These are phyloP conservation scores for Starmerella asiatica DNA, from an alignment of 805 yeast species.

Conservation along the genomic window DNA sequence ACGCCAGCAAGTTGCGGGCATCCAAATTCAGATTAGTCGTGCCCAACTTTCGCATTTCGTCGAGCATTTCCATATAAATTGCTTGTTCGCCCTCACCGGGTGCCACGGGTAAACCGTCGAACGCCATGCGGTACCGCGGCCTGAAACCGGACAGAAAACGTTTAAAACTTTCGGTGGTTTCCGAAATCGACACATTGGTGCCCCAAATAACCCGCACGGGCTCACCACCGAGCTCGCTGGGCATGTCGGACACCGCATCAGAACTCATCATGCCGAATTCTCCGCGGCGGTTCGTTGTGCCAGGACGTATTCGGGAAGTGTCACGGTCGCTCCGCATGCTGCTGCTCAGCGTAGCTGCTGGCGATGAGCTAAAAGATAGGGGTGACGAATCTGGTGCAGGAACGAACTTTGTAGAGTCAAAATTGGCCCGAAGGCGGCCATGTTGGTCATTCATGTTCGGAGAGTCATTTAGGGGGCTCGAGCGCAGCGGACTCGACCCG, in stretches of 20 bases:
- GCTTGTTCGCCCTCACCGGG: slow-evolving; percentile 54
- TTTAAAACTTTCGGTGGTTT: slow-evolving; percentile 66
- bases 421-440: too few species aligned
- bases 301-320: slow-evolving; percentile 7
- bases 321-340: slow-evolving; percentile 17
- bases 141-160: slow-evolving; percentile 76
- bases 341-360: slow-evolving; percentile 12
- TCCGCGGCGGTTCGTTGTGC: slow-evolving; percentile 13
- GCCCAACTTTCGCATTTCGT: slow-evolving; percentile 64
- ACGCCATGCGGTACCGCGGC: slow-evolving; percentile 53
- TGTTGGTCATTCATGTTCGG: too few species aligned
- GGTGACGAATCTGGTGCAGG: slow-evolving; percentile 17
- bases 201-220: slow-evolving; percentile 96
- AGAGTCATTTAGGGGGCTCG: not conserved
- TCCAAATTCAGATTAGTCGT: slow-evolving; percentile 75
- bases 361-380: slow-evolving; percentile 17
- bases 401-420: slow-evolving; percentile 1
- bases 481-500: slow-evolving; percentile 5
- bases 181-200: slow-evolving; percentile 86
- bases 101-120: slow-evolving; percentile 29
- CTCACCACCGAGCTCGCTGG: slow-evolving; percentile 33
- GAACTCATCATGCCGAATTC: slow-evolving; percentile 14
- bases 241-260: not conserved
- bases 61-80: slow-evolving; percentile 59
- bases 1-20: slow-evolving; percentile 63